Percentiles rank a stretch among this genome's conserved stretches.
Conservation (phyloP, 78 protist genomes). For the slime mould (Dictyostelium discoideum) region DNA sequence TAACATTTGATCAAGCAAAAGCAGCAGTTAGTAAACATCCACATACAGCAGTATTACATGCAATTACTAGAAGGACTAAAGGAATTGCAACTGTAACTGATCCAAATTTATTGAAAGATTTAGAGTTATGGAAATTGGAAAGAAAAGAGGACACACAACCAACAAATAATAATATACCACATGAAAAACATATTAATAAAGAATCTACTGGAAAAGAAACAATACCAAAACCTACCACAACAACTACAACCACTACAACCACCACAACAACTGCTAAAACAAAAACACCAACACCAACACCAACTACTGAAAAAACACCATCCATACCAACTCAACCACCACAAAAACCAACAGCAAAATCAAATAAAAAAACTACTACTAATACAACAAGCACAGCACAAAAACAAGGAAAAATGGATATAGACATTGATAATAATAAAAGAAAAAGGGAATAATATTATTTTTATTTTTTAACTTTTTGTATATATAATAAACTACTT, state of each 20-base stretch:
- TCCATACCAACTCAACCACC: background rate
- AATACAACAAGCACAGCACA: background rate
- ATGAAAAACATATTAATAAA: constrained; percentile 22
- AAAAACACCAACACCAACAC: background rate
- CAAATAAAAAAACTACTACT: background rate
- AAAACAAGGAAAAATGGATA: background rate
- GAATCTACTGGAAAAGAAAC: background rate
- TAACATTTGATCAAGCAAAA: constrained; percentile 66
- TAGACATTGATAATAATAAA: background rate
- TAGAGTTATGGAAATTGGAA: constrained; percentile 45
- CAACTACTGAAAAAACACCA: background rate
- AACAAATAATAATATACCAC: constrained; percentile 26
- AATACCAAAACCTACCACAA: background rate
- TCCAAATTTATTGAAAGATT: background rate
- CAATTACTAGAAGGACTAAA: constrained; percentile 37
- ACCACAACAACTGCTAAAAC: background rate
- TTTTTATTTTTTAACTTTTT: background rate
- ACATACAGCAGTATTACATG: constrained; percentile 62
- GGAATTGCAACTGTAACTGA: constrained; percentile 27
- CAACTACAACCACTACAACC: background rate
- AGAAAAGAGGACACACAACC: constrained; percentile 13
- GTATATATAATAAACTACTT: background rate
- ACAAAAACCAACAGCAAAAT: background rate
- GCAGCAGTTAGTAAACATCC: constrained; percentile 42
- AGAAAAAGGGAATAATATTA: constrained; percentile 6